Evolutionary conservation across 208 protist genomes (phyloP).

Genomic region (Acanthamoeba pearcei): DNA sequence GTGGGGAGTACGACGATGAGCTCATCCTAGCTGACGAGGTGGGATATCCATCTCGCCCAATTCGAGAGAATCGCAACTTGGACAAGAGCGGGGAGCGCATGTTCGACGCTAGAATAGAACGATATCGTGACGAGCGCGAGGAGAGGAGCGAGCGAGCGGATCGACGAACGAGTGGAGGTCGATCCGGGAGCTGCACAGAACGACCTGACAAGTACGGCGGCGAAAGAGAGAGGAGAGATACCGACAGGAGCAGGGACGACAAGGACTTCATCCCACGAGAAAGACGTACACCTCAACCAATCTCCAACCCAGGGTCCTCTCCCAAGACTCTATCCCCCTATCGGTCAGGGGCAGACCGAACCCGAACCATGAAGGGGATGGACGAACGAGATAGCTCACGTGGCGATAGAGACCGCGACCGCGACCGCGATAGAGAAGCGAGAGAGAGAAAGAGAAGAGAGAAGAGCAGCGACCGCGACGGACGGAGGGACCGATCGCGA

Average conservation of each 20-base stretch:
- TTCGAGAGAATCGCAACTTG: not conserved
- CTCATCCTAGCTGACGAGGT: not conserved
- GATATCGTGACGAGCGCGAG: not conserved
- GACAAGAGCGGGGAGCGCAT: not conserved
- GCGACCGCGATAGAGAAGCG: not conserved
- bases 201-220: not conserved
- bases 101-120: not conserved
- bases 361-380: not conserved
- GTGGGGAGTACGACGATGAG: not conserved
- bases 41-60: not conserved
- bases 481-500: not conserved
- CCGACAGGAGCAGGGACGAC: not conserved
- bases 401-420: not conserved
- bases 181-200: not conserved
- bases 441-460: slow-evolving; percentile 5
- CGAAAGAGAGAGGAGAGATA: not conserved
- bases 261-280: not conserved
- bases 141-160: not conserved
- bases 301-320: not conserved
- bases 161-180: not conserved
- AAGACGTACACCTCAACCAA: not conserved
- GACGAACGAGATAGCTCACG: not conserved
- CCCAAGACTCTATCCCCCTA: not conserved
- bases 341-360: not conserved
- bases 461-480: slow-evolving; percentile 29